Evolutionary conservation across 805 yeast genomes (phyloP).

Genomic region (Metschnikowia dekortorum): DNA sequence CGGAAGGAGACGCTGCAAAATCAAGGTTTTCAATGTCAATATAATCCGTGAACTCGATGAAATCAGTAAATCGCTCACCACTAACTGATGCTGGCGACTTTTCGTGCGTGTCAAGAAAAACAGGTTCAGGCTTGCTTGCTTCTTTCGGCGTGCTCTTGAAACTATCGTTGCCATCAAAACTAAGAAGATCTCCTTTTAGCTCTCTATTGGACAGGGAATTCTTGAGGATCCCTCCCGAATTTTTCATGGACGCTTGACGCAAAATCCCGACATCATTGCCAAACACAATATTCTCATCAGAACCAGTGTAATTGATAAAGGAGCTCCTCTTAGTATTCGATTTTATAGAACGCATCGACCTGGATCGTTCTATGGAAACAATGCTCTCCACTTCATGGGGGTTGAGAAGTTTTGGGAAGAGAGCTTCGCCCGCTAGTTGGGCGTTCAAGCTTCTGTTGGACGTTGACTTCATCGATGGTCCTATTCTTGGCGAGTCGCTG

Average conservation of each 20-base stretch:
- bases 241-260: constrained; percentile 18
- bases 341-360: constrained; percentile 52
- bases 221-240: constrained; percentile 39
- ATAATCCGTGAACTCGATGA: constrained; percentile 40
- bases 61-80: constrained; percentile 22
- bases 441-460: constrained; percentile 13
- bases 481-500: background rate
- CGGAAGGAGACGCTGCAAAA: constrained; percentile 16
- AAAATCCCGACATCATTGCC: constrained; percentile 17
- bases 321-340: constrained; percentile 33
- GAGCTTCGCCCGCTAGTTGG: constrained; percentile 43
- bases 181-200: constrained; percentile 13
- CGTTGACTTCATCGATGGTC: background rate
- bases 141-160: background rate
- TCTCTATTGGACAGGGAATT: constrained; percentile 24
- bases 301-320: constrained; percentile 37
- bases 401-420: constrained; percentile 68
- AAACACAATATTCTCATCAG: constrained; percentile 37
- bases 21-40: constrained; percentile 37
- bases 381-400: constrained; percentile 71
- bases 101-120: background rate
- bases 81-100: constrained; percentile 1
- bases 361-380: constrained; percentile 63
- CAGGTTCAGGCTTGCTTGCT: background rate
- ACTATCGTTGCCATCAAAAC: constrained; percentile 8